Evolutionary conservation across 1,284 basidiomycete genomes (phyloP).

Genomic region (Rhizoctonia solani): DNA sequence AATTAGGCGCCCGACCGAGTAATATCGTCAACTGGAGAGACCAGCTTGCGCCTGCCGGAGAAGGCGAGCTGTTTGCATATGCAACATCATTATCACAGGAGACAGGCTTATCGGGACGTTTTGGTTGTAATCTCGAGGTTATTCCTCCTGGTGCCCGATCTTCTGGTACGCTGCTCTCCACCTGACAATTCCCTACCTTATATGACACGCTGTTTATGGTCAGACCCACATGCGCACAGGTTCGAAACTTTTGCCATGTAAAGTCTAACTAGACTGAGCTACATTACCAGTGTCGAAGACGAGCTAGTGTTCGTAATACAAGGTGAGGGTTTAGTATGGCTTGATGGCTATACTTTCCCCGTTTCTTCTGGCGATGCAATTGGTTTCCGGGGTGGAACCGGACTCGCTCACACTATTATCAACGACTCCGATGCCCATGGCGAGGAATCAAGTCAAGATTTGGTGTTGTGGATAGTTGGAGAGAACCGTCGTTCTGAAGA

Average conservation of each 20-base stretch:
- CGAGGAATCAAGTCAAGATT: constrained; percentile 36
- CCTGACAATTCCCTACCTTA: neutral
- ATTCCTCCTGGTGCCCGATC: constrained; percentile 40
- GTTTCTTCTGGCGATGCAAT: constrained; percentile 40
- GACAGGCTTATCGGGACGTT: constrained; percentile 39
- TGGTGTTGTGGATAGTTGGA: constrained; percentile 40
- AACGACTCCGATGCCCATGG: constrained; percentile 40
- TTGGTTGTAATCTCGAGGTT: constrained; percentile 41
- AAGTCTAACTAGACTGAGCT: constrained; percentile 35
- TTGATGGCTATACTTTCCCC: constrained; percentile 39
- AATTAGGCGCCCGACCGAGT: constrained; percentile 38
- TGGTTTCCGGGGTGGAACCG: constrained; percentile 41
- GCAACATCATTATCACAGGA: constrained; percentile 40
- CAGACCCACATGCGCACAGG: constrained; percentile 41
- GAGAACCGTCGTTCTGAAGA: constrained; percentile 39
- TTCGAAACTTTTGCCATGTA: neutral
- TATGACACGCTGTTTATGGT: neutral
- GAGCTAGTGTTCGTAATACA: constrained; percentile 40
- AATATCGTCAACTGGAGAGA: constrained; percentile 38
- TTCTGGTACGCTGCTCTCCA: constrained; percentile 36
- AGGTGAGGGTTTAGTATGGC: constrained; percentile 39
- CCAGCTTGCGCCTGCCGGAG: constrained; percentile 37
- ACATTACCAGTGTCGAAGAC: constrained; percentile 39
- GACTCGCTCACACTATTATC: constrained; percentile 41
- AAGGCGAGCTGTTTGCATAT: constrained; percentile 39